These are phyloP conservation scores for Salix suchowensis DNA, from an alignment of 345 rosid species.

Conservation along the genomic window DNA sequence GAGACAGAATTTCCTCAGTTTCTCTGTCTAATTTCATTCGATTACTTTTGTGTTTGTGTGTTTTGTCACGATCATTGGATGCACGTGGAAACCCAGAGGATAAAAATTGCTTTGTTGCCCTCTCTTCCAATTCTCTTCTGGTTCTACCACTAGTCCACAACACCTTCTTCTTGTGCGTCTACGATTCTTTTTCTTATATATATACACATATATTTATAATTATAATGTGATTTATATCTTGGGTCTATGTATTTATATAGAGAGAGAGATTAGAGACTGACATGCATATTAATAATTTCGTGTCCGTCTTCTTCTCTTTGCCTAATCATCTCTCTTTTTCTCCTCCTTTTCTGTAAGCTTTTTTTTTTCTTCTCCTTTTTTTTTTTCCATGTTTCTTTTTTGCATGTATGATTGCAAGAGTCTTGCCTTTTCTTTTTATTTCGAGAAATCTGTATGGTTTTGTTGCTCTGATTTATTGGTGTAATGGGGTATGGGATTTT, in stretches of 20 bases:
- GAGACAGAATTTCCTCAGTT: background rate
- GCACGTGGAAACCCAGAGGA: slow-evolving; percentile 64
- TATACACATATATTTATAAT: background rate
- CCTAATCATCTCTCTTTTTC: slow-evolving; percentile 12
- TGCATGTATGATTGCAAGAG: slow-evolving; percentile 17
- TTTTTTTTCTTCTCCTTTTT: background rate
- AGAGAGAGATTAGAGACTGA: background rate
- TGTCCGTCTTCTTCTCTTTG: slow-evolving; percentile 21
- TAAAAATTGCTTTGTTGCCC: slow-evolving; percentile 14
- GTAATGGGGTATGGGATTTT: slow-evolving; percentile 21
- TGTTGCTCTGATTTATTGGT: slow-evolving; percentile 6
- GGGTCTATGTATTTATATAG: too few species aligned
- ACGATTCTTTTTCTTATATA: background rate
- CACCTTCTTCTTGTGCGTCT: background rate
- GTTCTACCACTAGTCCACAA: slow-evolving; percentile 5
- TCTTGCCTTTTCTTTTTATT: background rate
- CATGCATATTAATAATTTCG: slow-evolving; percentile 3
- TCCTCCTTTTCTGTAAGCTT: slow-evolving; percentile 26
- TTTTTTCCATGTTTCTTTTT: background rate
- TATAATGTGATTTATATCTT: background rate
- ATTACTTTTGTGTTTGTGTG: slow-evolving; percentile 21
- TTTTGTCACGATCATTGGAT: slow-evolving; percentile 50
- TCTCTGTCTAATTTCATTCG: slow-evolving; percentile 16
- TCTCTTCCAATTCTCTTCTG: slow-evolving; percentile 3
- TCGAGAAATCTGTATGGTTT: background rate